phyloP scores from a whole-genome alignment of 129 eudicot species.

The Solidago caesia region DNA sequence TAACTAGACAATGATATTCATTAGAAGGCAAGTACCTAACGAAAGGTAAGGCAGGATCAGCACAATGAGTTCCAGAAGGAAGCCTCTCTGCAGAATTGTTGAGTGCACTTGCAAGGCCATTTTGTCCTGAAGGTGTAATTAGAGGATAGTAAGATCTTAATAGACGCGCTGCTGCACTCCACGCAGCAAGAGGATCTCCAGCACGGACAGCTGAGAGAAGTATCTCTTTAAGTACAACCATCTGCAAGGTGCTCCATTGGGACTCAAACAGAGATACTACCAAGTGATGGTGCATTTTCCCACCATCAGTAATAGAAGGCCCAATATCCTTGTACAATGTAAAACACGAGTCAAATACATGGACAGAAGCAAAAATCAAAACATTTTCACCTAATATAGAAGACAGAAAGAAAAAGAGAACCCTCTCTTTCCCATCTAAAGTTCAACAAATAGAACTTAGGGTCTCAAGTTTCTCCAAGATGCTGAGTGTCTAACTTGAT shows the following conservation, averaged over 20 bases:
- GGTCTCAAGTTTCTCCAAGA: too few relatives aligned
- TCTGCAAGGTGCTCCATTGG: slow-evolving; percentile 98
- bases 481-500: too few relatives aligned
- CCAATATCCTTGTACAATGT: slow-evolving; percentile 51
- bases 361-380: background rate
- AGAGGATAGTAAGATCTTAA: slow-evolving; percentile 95
- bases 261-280: slow-evolving; percentile 87
- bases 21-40: slow-evolving; percentile 55
- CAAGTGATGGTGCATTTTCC: slow-evolving; percentile 72
- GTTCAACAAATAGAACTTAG: too few relatives aligned
- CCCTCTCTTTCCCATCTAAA: too few relatives aligned
- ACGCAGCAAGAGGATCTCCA: slow-evolving; percentile 98
- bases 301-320: slow-evolving; percentile 48
- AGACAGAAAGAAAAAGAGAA: background rate
- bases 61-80: slow-evolving; percentile 97
- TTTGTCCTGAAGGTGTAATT: slow-evolving; percentile 98
- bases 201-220: slow-evolving; percentile 93
- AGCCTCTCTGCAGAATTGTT: slow-evolving; percentile 83
- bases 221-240: slow-evolving; percentile 98
- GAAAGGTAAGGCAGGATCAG: slow-evolving; percentile 96
- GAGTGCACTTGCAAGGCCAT: slow-evolving; percentile 87
- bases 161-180: slow-evolving; percentile 99
- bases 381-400: background rate
- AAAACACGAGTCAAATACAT: slow-evolving; percentile 1
- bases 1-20: slow-evolving; percentile 6